These are phyloP conservation scores for Hortaea sp. DNA, from an alignment of 2,329 filamentous ascomycete genomes.

Conservation along the genomic window DNA sequence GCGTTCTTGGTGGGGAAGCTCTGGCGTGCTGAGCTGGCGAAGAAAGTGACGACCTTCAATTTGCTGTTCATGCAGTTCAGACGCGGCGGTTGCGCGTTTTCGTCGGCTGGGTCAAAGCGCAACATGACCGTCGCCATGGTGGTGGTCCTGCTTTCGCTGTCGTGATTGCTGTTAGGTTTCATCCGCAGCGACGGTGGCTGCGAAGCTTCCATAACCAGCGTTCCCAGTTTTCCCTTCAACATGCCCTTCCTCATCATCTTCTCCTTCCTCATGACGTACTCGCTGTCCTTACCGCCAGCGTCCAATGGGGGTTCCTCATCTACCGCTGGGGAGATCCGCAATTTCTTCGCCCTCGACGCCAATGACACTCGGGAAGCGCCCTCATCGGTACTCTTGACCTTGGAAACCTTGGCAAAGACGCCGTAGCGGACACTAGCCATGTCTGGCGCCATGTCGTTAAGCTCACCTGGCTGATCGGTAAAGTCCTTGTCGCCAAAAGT, in stretches of 20 bases:
- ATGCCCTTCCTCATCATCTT: conserved; percentile 51
- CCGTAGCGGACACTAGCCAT: conserved; percentile 53
- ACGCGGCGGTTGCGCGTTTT: conserved; percentile 40
- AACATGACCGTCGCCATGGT: conserved; percentile 48
- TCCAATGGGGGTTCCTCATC: conserved; percentile 52
- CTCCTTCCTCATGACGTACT: conserved; percentile 47
- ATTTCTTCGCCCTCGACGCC: conserved; percentile 42
- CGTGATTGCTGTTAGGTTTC: conserved; percentile 26
- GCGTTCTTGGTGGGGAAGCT: conserved; percentile 37
- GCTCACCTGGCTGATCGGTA: conserved; percentile 33
- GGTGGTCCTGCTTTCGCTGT: conserved; percentile 33
- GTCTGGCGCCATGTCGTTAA: conserved; percentile 53
- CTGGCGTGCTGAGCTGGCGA: conserved; percentile 40
- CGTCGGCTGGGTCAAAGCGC: conserved; percentile 50
- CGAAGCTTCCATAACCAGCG: conserved; percentile 45
- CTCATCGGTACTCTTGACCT: conserved; percentile 35
- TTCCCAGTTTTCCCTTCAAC: conserved; percentile 49
- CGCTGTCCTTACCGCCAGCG: conserved; percentile 34
- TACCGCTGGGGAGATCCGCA: conserved; percentile 50
- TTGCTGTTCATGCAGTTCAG: conserved; percentile 44
- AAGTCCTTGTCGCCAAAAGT: conserved; percentile 47
- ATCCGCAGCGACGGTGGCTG: conserved; percentile 50
- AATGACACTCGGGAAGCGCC: conserved; percentile 34
- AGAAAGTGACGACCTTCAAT: conserved; percentile 50
- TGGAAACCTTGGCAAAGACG: conserved; percentile 30